These are phyloP conservation scores for Diaporthe ilicicola DNA, from an alignment of 2,329 filamentous ascomycete species.

Conservation along the genomic window DNA sequence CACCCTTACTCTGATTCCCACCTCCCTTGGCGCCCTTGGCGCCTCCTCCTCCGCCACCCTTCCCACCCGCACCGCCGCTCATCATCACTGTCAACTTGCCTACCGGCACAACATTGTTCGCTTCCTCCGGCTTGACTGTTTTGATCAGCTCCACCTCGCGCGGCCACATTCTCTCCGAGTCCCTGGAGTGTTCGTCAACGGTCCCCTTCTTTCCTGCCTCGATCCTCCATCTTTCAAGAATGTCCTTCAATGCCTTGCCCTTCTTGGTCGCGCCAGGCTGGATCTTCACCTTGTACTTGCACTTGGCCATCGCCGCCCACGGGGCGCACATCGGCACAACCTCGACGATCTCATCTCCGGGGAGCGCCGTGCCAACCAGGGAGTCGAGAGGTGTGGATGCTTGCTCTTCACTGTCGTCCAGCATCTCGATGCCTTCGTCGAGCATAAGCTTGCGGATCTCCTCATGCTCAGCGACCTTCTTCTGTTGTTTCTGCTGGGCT, in stretches of 20 bases:
- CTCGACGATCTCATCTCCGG: constrained; percentile 84
- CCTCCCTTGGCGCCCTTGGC: constrained; percentile 47
- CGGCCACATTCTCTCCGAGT: constrained; percentile 82
- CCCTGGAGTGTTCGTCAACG: constrained; percentile 67
- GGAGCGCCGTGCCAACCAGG: constrained; percentile 79
- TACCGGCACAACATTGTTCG: constrained; percentile 82
- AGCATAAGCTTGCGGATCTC: constrained; percentile 69
- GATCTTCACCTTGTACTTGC: constrained; percentile 95
- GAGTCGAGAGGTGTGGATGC: constrained; percentile 68
- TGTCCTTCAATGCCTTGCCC: constrained; percentile 91
- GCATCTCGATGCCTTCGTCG: constrained; percentile 65
- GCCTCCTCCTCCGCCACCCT: constrained; percentile 52
- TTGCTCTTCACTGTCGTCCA: constrained; percentile 67
- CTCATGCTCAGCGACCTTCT: constrained; percentile 80
- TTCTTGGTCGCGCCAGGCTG: constrained; percentile 92
- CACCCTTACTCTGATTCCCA: constrained; percentile 42
- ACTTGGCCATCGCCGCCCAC: constrained; percentile 69
- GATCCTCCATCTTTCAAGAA: constrained; percentile 81
- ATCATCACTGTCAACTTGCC: constrained; percentile 83
- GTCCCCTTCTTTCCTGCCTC: constrained; percentile 67
- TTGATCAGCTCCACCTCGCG: constrained; percentile 86
- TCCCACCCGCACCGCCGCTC: constrained; percentile 61
- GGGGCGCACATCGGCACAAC: constrained; percentile 71
- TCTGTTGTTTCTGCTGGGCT: constrained; percentile 81
- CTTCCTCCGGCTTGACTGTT: constrained; percentile 81